Base-by-base conservation (phyloP, 2,329 filamentous ascomycete species). In the Ceratocystis cubensis region DNA sequence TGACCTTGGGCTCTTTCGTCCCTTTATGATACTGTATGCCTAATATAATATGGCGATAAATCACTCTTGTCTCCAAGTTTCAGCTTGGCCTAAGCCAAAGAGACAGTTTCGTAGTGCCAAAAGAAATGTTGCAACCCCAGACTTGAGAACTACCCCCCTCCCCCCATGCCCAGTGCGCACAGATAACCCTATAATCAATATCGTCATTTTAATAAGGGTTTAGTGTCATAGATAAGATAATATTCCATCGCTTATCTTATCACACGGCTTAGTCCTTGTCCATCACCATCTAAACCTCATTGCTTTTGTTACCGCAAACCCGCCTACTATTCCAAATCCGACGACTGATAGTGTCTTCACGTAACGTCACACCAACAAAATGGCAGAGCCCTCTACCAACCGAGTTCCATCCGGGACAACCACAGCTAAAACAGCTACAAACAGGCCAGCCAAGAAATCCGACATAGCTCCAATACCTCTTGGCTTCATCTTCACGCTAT, bases 401-500 rank as follows among this genome's bases (percentile, higher is more conserved):
- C 28, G 5, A 17, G 48, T 25, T 25, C 56, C 56, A 28, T 5
- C 48, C 10, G 25, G 57, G 50, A 17, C 63, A 17, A 8, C 30
- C 48, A 25, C 45, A 8, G 2, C 44, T 8, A 44, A 48, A 56
- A 1, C 63, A 57, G 63, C 3, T 50, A n/a, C 30, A 3, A n/a
- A 8, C 37, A 13, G 30, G 8, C 30, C 30, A n/a, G 15, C 53
- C 53, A 37, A 5, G 20, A 25, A 62, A 41, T 15, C 65, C 61
- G 50, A 48, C 37, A 17, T 28, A 37, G 37, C 53, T 6, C 50
- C 45, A 15, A 28, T 64, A 15, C 65, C 64, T 30, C 67, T 79
- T 30, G 48, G 75, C 63, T 64, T 70, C 46, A 70, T 72, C n/a
- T 91, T 89, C 72, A 65, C 78, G 3, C 73, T 77, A 13, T 92